Evolutionary conservation across 2,329 filamentous ascomycete genomes (phyloP).

Genomic region (Graphiopsis chlorocephala): DNA sequence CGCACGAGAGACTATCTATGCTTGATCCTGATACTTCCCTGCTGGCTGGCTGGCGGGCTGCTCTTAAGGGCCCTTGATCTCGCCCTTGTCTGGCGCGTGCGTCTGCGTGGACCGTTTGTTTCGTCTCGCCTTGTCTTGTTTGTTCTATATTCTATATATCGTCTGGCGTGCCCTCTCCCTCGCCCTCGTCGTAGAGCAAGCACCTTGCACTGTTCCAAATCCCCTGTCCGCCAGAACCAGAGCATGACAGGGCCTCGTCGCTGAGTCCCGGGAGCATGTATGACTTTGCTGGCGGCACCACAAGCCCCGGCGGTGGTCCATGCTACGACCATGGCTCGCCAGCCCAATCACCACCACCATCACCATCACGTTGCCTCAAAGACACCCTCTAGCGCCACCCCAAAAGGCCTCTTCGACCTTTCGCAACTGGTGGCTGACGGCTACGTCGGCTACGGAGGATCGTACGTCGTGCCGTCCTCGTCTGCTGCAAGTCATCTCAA

Average conservation of each 20-base stretch:
- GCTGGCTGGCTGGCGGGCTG: neutral
- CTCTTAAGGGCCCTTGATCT: neutral
- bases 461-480: neutral
- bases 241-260: conserved; percentile 1
- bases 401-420: conserved; percentile 10
- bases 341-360: conserved; percentile 17
- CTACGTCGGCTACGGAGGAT: conserved; percentile 11
- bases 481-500: neutral
- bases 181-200: neutral
- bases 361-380: conserved; percentile 12
- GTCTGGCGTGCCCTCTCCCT: neutral
- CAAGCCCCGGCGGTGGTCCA: conserved; percentile 12
- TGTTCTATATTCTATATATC: neutral
- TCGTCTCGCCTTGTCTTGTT: neutral
- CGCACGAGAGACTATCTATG: neutral
- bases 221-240: too few relatives aligned
- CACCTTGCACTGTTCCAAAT: neutral
- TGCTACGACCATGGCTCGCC: conserved; percentile 11
- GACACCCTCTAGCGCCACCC: neutral
- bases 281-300: conserved; percentile 5
- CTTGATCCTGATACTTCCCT: neutral
- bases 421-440: neutral
- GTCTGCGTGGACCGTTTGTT: neutral
- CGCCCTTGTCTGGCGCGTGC: conserved; percentile 2
- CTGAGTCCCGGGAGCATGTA: conserved; percentile 8